Evolutionary conservation across 1,284 basidiomycete genomes (phyloP).

Genomic region (Salmacisia buchloeana): DNA sequence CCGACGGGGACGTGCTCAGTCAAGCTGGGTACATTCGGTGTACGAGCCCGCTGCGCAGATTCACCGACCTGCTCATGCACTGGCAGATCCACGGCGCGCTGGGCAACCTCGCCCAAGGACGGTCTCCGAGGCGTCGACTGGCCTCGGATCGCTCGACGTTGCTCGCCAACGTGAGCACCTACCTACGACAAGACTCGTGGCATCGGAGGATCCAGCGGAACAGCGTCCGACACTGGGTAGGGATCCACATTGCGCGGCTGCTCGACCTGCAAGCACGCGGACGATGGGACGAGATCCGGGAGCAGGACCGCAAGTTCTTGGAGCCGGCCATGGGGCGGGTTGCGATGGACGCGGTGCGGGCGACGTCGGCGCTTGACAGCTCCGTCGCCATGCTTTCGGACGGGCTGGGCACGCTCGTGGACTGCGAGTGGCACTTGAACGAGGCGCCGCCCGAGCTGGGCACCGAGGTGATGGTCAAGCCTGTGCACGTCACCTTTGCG

Average conservation of each 20-base stretch:
- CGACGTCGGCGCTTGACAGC: slow-evolving; percentile 16
- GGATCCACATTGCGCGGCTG: slow-evolving; percentile 16
- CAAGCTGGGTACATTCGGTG: slow-evolving; percentile 63
- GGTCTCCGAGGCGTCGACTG: not conserved
- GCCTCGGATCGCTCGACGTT: slow-evolving; percentile 13
- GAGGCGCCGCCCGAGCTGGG: slow-evolving; percentile 13
- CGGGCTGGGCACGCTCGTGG: slow-evolving; percentile 21
- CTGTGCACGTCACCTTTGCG: slow-evolving; percentile 16
- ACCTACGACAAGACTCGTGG: slow-evolving; percentile 28
- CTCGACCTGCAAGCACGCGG: slow-evolving; percentile 7
- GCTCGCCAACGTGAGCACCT: slow-evolving; percentile 17
- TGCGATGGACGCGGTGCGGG: slow-evolving; percentile 20
- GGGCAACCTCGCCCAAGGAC: not conserved
- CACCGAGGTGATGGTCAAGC: slow-evolving; percentile 14
- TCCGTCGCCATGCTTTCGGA: slow-evolving; percentile 23
- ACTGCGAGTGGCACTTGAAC: slow-evolving; percentile 20
- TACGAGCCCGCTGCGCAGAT: slow-evolving; percentile 83
- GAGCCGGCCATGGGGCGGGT: slow-evolving; percentile 20
- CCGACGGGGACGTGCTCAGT: slow-evolving; percentile 15
- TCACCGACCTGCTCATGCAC: slow-evolving; percentile 74
- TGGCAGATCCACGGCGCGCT: slow-evolving; percentile 88
- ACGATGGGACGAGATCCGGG: not conserved
- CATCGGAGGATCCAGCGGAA: slow-evolving; percentile 20
- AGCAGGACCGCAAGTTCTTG: not conserved
- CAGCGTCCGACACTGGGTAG: slow-evolving; percentile 27